Percentiles rank a stretch among this genome's conserved stretches.
phyloP scores from a whole-genome alignment of 257 asterid genomes.

The Solanum neorickii region DNA sequence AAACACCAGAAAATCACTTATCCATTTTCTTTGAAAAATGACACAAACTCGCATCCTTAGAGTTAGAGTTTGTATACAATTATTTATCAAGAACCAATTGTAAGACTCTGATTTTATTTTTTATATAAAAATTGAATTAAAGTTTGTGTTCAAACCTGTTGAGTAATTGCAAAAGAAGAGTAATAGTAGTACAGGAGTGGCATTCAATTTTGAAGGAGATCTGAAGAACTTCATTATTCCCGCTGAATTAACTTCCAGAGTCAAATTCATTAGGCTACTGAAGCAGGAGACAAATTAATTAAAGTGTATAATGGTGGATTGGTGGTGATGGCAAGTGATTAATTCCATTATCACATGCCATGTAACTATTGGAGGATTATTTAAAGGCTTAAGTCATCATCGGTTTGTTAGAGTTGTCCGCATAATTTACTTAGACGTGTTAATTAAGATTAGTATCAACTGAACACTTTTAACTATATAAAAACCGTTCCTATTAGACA shows the following conservation, averaged over 20 bases:
- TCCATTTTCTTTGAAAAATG: background rate
- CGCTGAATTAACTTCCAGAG: background rate
- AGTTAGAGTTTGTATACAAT: background rate
- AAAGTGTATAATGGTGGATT: background rate
- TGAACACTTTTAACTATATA: too few relatives aligned
- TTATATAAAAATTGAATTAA: background rate
- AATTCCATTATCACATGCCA: background rate
- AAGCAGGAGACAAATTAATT: background rate
- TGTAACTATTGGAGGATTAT: background rate
- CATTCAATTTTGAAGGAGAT: constrained; percentile 20
- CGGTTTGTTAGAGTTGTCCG: too few relatives aligned
- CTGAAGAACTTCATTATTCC: constrained; percentile 29
- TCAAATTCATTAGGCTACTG: background rate
- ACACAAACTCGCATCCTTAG: background rate
- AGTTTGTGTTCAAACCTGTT: constrained; percentile 24
- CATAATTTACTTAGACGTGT: too few relatives aligned
- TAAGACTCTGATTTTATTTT: background rate
- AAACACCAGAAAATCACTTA: background rate
- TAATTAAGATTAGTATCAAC: too few relatives aligned
- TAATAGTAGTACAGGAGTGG: constrained; percentile 15
- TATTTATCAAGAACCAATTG: background rate
- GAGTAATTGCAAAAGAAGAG: constrained; percentile 38
- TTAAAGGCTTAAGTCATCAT: too few relatives aligned
- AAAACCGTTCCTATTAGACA: too few relatives aligned
- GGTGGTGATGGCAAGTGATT: background rate